Percentiles rank a stretch among this genome's conserved stretches.
phyloP scores from a whole-genome alignment of 2,329 filamentous ascomycete species.

The Microcyclospora pomicola region DNA sequence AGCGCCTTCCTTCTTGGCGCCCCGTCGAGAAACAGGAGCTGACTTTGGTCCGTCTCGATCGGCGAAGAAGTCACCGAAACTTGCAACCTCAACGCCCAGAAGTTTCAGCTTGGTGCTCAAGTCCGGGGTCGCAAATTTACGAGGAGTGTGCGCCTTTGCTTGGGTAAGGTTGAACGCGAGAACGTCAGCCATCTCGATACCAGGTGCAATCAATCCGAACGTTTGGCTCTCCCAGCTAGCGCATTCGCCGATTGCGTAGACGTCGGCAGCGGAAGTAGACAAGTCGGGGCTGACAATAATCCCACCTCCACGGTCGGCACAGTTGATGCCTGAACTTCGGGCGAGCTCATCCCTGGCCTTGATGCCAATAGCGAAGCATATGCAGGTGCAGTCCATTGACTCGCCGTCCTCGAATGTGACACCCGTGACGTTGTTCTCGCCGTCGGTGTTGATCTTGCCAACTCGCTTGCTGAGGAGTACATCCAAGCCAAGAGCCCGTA shows the following conservation, averaged over 20 bases:
- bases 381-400: slow-evolving; percentile 59
- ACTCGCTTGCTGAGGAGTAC: slow-evolving; percentile 67
- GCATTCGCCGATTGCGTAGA: slow-evolving; percentile 85
- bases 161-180: slow-evolving; percentile 84
- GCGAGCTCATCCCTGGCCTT: slow-evolving; percentile 68
- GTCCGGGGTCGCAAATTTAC: slow-evolving; percentile 67
- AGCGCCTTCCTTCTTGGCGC: slow-evolving; percentile 30
- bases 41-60: slow-evolving; percentile 69
- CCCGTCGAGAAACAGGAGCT: slow-evolving; percentile 46
- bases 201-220: slow-evolving; percentile 77
- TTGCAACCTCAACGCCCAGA: slow-evolving; percentile 79
- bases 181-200: slow-evolving; percentile 85
- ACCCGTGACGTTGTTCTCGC: slow-evolving; percentile 54
- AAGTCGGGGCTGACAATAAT: slow-evolving; percentile 55
- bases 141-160: slow-evolving; percentile 54
- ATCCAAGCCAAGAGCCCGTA: slow-evolving; percentile 63
- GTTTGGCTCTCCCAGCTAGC: slow-evolving; percentile 80
- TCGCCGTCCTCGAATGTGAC: slow-evolving; percentile 72
- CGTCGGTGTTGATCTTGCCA: slow-evolving; percentile 54
- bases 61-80: slow-evolving; percentile 87
- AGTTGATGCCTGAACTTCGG: slow-evolving; percentile 52
- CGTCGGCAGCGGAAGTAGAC: slow-evolving; percentile 53
- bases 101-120: slow-evolving; percentile 86
- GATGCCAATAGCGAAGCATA: slow-evolving; percentile 87
- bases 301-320: slow-evolving; percentile 60